Conservation (phyloP, 2,329 filamentous ascomycete species). For the Neocatenulostroma microsporum region DNA sequence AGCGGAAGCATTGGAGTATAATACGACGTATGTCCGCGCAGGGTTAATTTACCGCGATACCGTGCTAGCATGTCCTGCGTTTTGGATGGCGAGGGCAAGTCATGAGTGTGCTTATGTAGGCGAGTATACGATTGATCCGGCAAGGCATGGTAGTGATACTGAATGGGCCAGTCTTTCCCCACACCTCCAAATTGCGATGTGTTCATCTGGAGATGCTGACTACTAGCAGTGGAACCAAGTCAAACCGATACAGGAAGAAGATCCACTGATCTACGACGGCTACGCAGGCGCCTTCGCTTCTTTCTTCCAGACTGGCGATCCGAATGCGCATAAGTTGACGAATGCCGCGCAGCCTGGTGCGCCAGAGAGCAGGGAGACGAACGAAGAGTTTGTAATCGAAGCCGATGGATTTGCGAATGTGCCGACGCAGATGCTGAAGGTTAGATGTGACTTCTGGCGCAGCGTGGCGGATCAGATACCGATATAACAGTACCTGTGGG, state of each 20-base stretch:
- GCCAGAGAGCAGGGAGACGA: slow-evolving; percentile 34
- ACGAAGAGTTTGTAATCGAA: slow-evolving; percentile 46
- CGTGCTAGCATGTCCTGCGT: slow-evolving; percentile 52
- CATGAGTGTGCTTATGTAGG: slow-evolving; percentile 44
- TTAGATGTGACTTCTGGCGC: slow-evolving; percentile 50
- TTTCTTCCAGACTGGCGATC: slow-evolving; percentile 53
- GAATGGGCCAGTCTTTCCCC: slow-evolving; percentile 32
- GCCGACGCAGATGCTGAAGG: slow-evolving; percentile 33
- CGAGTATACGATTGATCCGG: slow-evolving; percentile 54
- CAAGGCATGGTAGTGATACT: slow-evolving; percentile 52
- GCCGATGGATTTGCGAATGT: slow-evolving; percentile 39
- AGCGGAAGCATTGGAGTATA: slow-evolving; percentile 45
- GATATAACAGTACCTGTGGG: slow-evolving; percentile 26
- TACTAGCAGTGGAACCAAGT: slow-evolving; percentile 46
- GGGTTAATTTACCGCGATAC: slow-evolving; percentile 52
- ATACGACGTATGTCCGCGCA: slow-evolving; percentile 46
- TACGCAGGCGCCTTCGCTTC: slow-evolving; percentile 53
- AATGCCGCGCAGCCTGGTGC: slow-evolving; percentile 37
- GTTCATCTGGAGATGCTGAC: not conserved
- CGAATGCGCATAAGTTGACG: slow-evolving; percentile 51
- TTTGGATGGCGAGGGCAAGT: slow-evolving; percentile 45
- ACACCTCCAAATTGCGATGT: no score
- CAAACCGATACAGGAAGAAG: slow-evolving; percentile 44
- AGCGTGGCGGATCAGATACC: slow-evolving; percentile 41
- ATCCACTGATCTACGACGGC: slow-evolving; percentile 49